Evolutionary conservation across 352 stramenopile genomes (phyloP).

Genomic region (Globisporangium orthogonon): DNA sequence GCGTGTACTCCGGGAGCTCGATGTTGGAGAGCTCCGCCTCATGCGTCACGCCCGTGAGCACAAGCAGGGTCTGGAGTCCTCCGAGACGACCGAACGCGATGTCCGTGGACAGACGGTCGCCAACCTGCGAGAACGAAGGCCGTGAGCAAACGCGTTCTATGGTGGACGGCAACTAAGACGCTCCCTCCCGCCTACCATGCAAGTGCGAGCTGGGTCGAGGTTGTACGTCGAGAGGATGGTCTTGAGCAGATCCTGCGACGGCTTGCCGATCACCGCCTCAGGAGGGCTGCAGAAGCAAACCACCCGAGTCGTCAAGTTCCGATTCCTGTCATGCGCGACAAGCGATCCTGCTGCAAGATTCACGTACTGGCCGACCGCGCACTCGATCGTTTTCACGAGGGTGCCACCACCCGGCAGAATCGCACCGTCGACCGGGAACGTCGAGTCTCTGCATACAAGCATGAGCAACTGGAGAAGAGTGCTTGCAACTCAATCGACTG

Average conservation of each 20-base stretch:
- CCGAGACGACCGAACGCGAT: slow-evolving; percentile 78
- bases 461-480: too few species aligned
- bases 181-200: slow-evolving; percentile 45
- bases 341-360: background rate
- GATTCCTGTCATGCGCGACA: background rate
- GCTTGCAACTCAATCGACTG: too few species aligned
- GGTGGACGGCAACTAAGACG: background rate
- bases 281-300: slow-evolving; percentile 28
- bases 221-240: slow-evolving; percentile 73
- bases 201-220: slow-evolving; percentile 61
- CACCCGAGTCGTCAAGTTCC: background rate
- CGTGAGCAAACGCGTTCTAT: background rate
- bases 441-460: slow-evolving; percentile 39
- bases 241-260: slow-evolving; percentile 75
- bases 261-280: slow-evolving; percentile 75
- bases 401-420: slow-evolving; percentile 70
- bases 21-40: slow-evolving; percentile 51
- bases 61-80: slow-evolving; percentile 64
- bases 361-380: slow-evolving; percentile 54
- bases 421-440: slow-evolving; percentile 65
- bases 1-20: slow-evolving; percentile 40
- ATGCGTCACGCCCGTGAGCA: slow-evolving; percentile 66
- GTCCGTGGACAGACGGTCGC: slow-evolving; percentile 74
- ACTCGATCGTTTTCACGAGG: slow-evolving; percentile 64
- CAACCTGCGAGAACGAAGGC: slow-evolving; percentile 34